Evolutionary conservation across 1,284 basidiomycete genomes (phyloP).

Genomic region (Cutaneotrichosporon cyanovorans): DNA sequence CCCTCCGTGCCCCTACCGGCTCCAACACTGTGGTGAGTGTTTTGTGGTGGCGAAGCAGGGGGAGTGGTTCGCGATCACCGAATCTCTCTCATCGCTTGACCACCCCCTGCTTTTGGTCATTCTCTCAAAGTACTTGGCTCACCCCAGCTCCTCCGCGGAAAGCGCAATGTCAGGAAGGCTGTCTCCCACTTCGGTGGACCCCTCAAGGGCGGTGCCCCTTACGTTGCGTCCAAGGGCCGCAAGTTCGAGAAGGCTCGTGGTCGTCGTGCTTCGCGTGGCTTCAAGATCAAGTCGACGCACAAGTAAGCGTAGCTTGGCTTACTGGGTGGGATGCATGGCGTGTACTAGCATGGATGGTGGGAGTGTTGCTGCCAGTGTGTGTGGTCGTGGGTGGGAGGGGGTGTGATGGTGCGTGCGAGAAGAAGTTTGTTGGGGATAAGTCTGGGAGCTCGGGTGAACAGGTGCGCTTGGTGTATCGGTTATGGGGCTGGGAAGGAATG

Average conservation of each 20-base stretch:
- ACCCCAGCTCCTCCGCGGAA: slow-evolving; percentile 52
- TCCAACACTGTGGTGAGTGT: slow-evolving; percentile 68
- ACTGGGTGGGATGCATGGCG: neutral
- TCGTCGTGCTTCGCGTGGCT: slow-evolving; percentile 55
- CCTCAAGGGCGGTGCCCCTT: slow-evolving; percentile 39
- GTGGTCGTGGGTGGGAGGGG: too few species aligned
- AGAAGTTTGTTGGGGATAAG: too few species aligned
- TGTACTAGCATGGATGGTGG: too few species aligned
- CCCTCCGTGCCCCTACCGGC: slow-evolving; percentile 85
- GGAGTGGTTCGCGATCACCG: slow-evolving; percentile 49
- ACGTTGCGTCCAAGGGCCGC: slow-evolving; percentile 90
- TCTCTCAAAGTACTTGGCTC: too few species aligned
- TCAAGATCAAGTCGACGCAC: slow-evolving; percentile 47
- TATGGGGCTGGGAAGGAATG: too few species aligned
- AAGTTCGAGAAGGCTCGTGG: slow-evolving; percentile 73
- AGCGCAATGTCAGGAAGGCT: slow-evolving; percentile 86
- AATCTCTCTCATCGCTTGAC: too few species aligned
- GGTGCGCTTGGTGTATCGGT: too few species aligned
- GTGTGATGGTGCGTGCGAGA: too few species aligned
- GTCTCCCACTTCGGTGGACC: slow-evolving; percentile 84
- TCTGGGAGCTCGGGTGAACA: too few species aligned
- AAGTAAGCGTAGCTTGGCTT: slow-evolving; percentile 30
- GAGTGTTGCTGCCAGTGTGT: too few species aligned
- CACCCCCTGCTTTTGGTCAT: too few species aligned
- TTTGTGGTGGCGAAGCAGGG: slow-evolving; percentile 10